phyloP scores from a whole-genome alignment of 768 basidiomycete genomes.

The Trametes maxima region DNA sequence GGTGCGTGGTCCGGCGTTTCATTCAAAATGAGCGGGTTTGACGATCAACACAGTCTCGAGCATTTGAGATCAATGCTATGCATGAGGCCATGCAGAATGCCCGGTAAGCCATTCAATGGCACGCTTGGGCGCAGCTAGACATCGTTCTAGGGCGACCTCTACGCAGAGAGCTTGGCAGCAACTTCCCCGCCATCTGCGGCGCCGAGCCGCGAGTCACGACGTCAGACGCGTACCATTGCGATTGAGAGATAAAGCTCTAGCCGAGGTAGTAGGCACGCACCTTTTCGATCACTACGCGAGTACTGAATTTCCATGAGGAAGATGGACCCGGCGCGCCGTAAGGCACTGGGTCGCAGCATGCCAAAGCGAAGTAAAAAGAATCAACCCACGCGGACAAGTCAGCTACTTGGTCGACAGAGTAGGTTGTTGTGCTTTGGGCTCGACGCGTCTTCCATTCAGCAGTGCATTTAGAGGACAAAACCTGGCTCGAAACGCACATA shows the following conservation, averaged over 20 bases:
- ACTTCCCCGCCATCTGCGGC: conserved; percentile 86
- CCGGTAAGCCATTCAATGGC: conserved; percentile 43
- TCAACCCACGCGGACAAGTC: conserved; percentile 56
- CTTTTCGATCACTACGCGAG: too few species aligned
- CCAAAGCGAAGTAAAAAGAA: conserved; percentile 68
- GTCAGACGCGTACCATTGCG: conserved; percentile 87
- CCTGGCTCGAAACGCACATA: conserved; percentile 94
- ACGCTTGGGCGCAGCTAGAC: neutral
- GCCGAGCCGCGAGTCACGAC: conserved; percentile 94
- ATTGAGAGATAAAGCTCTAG: conserved; percentile 76
- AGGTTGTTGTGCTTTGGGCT: conserved; percentile 13
- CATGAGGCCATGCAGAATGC: conserved; percentile 82
- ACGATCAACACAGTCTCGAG: conserved; percentile 73
- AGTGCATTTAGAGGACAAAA: conserved; percentile 66
- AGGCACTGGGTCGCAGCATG: conserved; percentile 46
- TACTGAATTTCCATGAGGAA: conserved; percentile 23
- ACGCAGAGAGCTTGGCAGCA: conserved; percentile 91
- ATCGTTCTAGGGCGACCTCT: conserved; percentile 53
- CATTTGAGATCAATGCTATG: conserved; percentile 91
- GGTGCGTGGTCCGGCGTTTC: conserved; percentile 41
- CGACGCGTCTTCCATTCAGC: neutral
- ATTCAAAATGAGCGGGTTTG: conserved; percentile 3
- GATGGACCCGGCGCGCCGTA: conserved; percentile 56
- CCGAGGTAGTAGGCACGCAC: conserved; percentile 58
- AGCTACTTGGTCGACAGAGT: conserved; percentile 78